Evolutionary conservation across 345 rosid species (phyloP).

Genomic region (Eucalyptus polybractea): DNA sequence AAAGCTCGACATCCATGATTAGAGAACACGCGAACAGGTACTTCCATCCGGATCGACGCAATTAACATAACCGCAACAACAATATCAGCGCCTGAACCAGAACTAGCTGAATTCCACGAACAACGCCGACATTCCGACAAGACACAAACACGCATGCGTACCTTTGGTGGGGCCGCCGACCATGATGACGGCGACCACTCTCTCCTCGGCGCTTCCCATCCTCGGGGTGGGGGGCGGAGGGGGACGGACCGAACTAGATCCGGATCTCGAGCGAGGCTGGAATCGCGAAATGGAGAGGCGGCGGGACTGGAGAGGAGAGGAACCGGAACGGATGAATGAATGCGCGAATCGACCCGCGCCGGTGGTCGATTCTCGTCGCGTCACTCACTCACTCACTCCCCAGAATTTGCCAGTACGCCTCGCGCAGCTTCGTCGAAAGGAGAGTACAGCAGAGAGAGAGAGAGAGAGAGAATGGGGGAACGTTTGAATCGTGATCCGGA

Average conservation of each 20-base stretch:
- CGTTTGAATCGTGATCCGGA: not conserved
- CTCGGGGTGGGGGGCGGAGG: not conserved
- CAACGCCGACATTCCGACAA: not conserved
- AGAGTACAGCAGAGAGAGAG: not conserved
- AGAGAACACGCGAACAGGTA: not conserved
- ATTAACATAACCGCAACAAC: not conserved
- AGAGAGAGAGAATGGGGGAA: not conserved
- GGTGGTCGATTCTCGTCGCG: no score
- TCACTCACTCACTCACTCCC: not conserved
- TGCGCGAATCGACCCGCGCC: not conserved
- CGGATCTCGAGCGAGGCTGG: not conserved
- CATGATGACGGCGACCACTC: slow-evolving; percentile 92
- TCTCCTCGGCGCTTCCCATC: slow-evolving; percentile 70
- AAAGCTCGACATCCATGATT: not conserved
- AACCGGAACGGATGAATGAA: not conserved
- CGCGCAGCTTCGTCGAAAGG: not conserved
- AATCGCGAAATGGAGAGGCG: not conserved
- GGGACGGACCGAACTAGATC: not conserved
- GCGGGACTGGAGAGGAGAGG: not conserved
- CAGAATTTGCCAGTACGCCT: not conserved
- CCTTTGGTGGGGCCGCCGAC: slow-evolving; percentile 99
- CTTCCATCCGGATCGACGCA: not conserved
- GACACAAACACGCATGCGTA: not conserved
- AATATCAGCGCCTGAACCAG: not conserved
- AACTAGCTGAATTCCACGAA: not conserved